phyloP scores from a whole-genome alignment of 805 yeast genomes.

The Blastobotrys terrestris region DNA sequence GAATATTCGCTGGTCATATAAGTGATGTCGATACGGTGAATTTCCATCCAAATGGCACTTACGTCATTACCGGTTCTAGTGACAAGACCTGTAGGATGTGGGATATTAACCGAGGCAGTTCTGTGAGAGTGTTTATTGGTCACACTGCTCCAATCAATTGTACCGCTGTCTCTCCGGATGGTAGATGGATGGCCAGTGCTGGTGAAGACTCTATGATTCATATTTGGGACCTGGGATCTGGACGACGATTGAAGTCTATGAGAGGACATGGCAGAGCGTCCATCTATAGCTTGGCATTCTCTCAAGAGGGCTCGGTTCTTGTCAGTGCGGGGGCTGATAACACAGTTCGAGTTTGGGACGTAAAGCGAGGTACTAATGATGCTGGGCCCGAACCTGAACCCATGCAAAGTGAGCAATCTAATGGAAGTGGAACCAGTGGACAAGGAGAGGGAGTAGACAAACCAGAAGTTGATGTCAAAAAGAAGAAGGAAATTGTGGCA shows the following conservation, averaged over 20 bases:
- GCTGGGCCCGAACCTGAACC: slow-evolving; percentile 74
- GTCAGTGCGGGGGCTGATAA: slow-evolving; percentile 92
- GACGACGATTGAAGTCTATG: slow-evolving; percentile 83
- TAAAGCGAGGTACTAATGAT: slow-evolving; percentile 76
- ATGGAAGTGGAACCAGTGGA: slow-evolving; percentile 8
- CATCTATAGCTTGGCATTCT: slow-evolving; percentile 76
- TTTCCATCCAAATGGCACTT: slow-evolving; percentile 95
- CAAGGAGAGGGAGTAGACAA: slow-evolving; percentile 4
- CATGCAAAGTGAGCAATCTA: slow-evolving; percentile 31
- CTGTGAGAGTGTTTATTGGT: slow-evolving; percentile 88
- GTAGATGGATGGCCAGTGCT: slow-evolving; percentile 91
- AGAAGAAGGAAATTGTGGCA: slow-evolving; percentile 67
- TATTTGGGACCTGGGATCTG: slow-evolving; percentile 92
- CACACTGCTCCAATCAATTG: slow-evolving; percentile 86
- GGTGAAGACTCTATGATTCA: slow-evolving; percentile 87
- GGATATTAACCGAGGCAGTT: slow-evolving; percentile 85
- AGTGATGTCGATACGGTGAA: slow-evolving; percentile 93
- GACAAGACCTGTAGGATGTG: slow-evolving; percentile 98
- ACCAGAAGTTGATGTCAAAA: slow-evolving; percentile 21
- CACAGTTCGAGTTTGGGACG: slow-evolving; percentile 94
- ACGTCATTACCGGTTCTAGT: slow-evolving; percentile 89
- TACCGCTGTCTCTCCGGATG: slow-evolving; percentile 90
- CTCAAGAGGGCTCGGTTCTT: slow-evolving; percentile 80
- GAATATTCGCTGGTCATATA: slow-evolving; percentile 96
- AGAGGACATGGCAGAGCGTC: slow-evolving; percentile 89